Percentiles rank a stretch among this genome's conserved stretches.
These are phyloP conservation scores for Boletus bicolor DNA, from an alignment of 768 basidiomycete species.

Conservation along the genomic window DNA sequence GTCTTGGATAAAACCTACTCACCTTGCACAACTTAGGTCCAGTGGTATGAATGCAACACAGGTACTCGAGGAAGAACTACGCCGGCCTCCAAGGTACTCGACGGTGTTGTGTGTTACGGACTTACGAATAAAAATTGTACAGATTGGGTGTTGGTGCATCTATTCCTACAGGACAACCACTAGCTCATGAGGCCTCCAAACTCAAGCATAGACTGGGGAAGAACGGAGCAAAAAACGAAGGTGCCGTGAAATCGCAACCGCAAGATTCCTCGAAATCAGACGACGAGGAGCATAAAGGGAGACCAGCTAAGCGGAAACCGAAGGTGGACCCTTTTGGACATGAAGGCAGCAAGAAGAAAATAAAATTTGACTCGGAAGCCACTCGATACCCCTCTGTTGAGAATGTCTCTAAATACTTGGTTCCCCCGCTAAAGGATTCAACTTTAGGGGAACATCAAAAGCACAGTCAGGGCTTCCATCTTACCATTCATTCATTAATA, in stretches of 20 bases:
- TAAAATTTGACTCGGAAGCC: slow-evolving; percentile 31
- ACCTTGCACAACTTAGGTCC: slow-evolving; percentile 37
- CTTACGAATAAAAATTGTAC: slow-evolving; percentile 6
- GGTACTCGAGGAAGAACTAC: slow-evolving; percentile 65
- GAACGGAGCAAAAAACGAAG: slow-evolving; percentile 44
- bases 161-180: slow-evolving; percentile 44
- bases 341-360: slow-evolving; percentile 42
- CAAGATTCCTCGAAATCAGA: slow-evolving; percentile 32
- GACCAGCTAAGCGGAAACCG: slow-evolving; percentile 56
- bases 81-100: slow-evolving; percentile 63
- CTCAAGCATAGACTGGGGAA: slow-evolving; percentile 59
- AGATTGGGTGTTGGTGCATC: slow-evolving; percentile 78
- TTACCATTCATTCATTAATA: background rate
- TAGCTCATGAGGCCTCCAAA: slow-evolving; percentile 54
- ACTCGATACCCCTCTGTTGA: background rate
- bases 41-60: slow-evolving; percentile 37
- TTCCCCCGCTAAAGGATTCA: background rate
- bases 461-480: slow-evolving; percentile 13
- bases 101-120: background rate
- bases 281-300: slow-evolving; percentile 55
- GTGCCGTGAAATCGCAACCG: slow-evolving; percentile 35
- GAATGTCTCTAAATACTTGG: background rate
- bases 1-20: slow-evolving; percentile 68
- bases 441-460: background rate
- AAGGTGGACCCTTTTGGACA: slow-evolving; percentile 55